Evolutionary conservation across 805 yeast genomes (phyloP).

Genomic region (Cyberlindnera americana): DNA sequence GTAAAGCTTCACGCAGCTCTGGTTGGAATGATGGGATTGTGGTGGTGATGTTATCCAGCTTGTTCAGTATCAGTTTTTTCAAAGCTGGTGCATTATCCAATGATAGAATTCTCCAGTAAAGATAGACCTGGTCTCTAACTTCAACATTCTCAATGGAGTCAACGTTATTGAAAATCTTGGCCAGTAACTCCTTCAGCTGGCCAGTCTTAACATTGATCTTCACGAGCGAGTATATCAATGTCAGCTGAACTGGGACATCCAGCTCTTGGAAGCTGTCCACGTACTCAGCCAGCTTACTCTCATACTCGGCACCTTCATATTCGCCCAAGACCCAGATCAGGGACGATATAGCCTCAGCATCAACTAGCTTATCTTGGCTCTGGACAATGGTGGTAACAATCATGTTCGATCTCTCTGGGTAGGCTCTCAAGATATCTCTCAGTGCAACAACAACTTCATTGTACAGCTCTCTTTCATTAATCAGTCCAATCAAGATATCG

Average conservation of each 20-base stretch:
- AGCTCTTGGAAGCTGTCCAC: conserved; percentile 53
- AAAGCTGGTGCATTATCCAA: conserved; percentile 34
- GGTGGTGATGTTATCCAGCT: conserved; percentile 67
- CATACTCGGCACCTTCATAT: conserved; percentile 56
- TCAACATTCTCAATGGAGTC: conserved; percentile 67
- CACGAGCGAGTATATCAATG: conserved; percentile 58
- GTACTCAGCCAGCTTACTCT: conserved; percentile 41
- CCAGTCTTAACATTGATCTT: conserved; percentile 48
- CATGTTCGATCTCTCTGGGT: conserved; percentile 48
- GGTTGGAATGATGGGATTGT: conserved; percentile 73
- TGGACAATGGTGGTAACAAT: conserved; percentile 53
- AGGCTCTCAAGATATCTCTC: conserved; percentile 64
- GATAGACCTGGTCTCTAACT: conserved; percentile 74
- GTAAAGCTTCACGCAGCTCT: conserved; percentile 58
- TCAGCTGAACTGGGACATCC: conserved; percentile 58
- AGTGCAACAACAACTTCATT: conserved; percentile 61
- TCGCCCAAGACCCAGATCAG: conserved; percentile 74
- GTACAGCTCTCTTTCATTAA: conserved; percentile 61
- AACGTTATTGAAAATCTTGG: conserved; percentile 61
- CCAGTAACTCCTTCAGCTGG: conserved; percentile 40
- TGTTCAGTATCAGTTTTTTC: conserved; percentile 51
- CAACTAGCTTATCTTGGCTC: conserved; percentile 44
- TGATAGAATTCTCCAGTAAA: conserved; percentile 77
- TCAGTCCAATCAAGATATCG: conserved; percentile 54
- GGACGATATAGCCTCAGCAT: conserved; percentile 46